Evolutionary conservation across 495 filamentous ascomycete genomes (phyloP), one percentile per base, ranked within the genome.

Genomic region (Neurospora tetraspora): DNA sequence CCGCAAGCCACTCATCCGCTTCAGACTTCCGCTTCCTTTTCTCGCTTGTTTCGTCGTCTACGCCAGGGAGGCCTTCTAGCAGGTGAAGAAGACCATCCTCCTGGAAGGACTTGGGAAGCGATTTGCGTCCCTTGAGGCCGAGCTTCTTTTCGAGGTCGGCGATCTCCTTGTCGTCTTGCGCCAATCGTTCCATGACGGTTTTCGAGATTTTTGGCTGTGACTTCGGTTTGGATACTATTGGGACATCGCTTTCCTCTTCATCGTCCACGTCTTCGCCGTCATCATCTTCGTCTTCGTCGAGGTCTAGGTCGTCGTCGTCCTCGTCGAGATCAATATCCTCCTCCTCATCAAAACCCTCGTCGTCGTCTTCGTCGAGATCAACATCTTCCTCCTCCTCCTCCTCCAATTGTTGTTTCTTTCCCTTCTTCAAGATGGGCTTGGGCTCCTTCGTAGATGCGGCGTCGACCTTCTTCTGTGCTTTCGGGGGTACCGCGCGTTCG

Each of bases 71-170:
- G 9, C 90, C 93, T n/a, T 89, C 91, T 68, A 98, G 80, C 34
- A 98, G 79, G 71, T 91, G 90, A 53, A 91, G 93, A 16, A 98
- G 81, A 0, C 94, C 96, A 78, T 97, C 94, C 9, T 98, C 93
- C n/a, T 87, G 84, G 72, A 92, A 94, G 0, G 89, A 86, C 76
- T 93, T 91, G 0, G 93, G 89, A 16, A 91, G 81, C 59, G 87
- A 90, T 73, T 91, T 95, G 70, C 91, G 92, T 23, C 88, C 88
- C 80, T 65, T 65, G 14, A 98, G 82, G 1, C 94, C 94, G 43
- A 99, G 85, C 77, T 92, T 96, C 83, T 90, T 93, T 82, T 99
- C 96, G 72, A 98, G 80, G 10, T 89, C 92, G 18, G 91, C 90
- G 77, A 99, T 98, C 74, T 97, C 93, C 4, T 88, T 90, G 76